Evolutionary conservation across 306 rosid species (phyloP).

Genomic region (Parietaria judaica): DNA sequence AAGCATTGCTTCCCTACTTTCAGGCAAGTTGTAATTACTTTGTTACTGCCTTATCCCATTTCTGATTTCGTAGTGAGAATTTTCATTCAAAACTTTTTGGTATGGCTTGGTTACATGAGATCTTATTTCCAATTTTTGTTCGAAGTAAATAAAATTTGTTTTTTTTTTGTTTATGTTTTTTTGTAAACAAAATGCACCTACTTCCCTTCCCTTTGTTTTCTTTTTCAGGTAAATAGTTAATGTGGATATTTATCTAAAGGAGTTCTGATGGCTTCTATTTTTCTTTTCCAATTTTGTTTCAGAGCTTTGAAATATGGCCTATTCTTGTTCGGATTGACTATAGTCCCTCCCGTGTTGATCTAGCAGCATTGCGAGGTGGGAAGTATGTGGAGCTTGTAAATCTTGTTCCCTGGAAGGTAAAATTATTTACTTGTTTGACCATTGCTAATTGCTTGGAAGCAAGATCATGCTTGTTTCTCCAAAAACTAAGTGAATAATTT

Average conservation of each 20-base stretch:
- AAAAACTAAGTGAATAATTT: too few relatives aligned
- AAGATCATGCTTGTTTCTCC: not conserved
- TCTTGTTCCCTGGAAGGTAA: conserved; percentile 95
- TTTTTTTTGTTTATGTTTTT: too few relatives aligned
- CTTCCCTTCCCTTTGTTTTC: too few relatives aligned
- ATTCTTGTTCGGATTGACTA: conserved; percentile 83
- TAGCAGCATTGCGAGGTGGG: conserved; percentile 78
- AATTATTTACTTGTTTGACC: not conserved
- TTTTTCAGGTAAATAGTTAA: too few relatives aligned
- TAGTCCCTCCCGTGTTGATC: conserved; percentile 73
- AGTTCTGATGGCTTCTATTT: not conserved
- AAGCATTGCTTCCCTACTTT: conserved; percentile 93
- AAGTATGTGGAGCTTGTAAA: conserved; percentile 92
- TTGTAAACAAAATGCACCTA: too few relatives aligned
- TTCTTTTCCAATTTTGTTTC: conserved; percentile 27
- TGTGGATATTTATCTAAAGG: not conserved
- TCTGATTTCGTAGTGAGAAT: not conserved
- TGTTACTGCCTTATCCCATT: not conserved
- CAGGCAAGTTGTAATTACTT: conserved; percentile 53
- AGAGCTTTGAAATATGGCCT: conserved; percentile 86
- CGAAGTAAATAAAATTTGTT: too few relatives aligned
- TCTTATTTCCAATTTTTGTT: too few relatives aligned
- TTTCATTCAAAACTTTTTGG: too few relatives aligned
- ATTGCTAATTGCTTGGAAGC: not conserved
- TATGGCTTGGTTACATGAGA: too few relatives aligned